Conservation (phyloP, 345 rosid species). For the Gossypium turneri region DNA sequence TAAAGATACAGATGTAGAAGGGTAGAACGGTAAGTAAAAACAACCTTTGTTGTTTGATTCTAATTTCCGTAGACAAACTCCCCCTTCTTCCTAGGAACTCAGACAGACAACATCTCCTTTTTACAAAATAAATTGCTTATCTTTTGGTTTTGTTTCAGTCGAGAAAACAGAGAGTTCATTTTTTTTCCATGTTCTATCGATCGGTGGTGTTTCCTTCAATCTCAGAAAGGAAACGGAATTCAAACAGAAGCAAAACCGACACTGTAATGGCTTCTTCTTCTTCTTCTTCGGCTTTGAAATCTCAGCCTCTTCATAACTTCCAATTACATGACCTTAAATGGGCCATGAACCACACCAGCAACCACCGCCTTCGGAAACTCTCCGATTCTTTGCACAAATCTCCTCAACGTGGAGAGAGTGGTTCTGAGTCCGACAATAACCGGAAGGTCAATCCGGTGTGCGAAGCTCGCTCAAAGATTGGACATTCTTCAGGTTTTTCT, state of each 20-base stretch:
- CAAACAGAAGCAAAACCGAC: not conserved
- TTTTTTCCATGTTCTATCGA: not conserved
- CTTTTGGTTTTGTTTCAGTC: not conserved
- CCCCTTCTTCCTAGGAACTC: too few relatives aligned
- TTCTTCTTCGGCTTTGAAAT: constrained; percentile 47
- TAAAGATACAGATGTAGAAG: too few relatives aligned
- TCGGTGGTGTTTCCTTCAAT: constrained; percentile 19
- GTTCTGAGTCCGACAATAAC: constrained; percentile 28
- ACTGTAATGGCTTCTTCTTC: constrained; percentile 24
- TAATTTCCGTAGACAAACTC: too few relatives aligned
- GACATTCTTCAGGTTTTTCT: constrained; percentile 18
- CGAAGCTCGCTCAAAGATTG: constrained; percentile 21
- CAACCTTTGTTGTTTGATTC: too few relatives aligned
- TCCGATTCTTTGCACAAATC: constrained; percentile 22
- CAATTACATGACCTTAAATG: constrained; percentile 55
- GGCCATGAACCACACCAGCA: constrained; percentile 42
- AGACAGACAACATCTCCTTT: not conserved
- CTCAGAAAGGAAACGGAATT: not conserved
- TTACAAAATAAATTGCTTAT: not conserved
- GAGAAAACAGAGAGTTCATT: not conserved
- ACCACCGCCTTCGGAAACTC: constrained; percentile 44
- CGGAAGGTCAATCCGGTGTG: constrained; percentile 19
- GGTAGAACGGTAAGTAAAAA: too few relatives aligned
- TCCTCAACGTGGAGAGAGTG: constrained; percentile 10
- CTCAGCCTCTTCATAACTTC: constrained; percentile 70